A percentile compares a stretch with the other conserved stretches of the same genome.
Conservation (phyloP, 768 basidiomycete species). For the Lactifluus pinguis region DNA sequence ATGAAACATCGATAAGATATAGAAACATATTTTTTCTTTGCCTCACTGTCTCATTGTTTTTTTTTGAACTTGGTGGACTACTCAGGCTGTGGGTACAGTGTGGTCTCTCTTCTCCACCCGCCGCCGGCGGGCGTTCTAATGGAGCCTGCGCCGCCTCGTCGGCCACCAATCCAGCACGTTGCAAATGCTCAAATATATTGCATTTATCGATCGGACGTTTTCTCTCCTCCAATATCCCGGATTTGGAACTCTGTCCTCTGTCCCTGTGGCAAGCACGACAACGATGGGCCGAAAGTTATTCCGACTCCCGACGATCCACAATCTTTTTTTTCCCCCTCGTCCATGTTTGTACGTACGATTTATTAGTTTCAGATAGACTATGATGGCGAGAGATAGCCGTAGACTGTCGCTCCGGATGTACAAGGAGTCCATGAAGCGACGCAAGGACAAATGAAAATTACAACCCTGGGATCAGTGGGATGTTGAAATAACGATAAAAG, state of each 20-base stretch:
- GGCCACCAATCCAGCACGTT: slow-evolving; percentile 15
- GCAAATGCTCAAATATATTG: background rate
- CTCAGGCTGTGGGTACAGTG: too few relatives aligned
- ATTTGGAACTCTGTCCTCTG: background rate
- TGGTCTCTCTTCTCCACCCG: background rate
- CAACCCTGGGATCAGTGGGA: slow-evolving; percentile 17
- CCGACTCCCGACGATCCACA: too few relatives aligned
- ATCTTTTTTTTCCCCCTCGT: background rate
- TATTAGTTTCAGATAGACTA: background rate
- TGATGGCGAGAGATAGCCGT: slow-evolving; percentile 1
- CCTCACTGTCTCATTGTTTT: too few relatives aligned
- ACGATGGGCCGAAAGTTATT: background rate
- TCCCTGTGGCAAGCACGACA: background rate
- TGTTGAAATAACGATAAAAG: background rate
- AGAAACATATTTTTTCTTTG: too few relatives aligned
- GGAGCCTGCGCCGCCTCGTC: background rate
- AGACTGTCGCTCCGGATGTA: background rate
- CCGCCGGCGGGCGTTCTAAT: background rate
- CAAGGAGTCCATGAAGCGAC: background rate
- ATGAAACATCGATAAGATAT: too few relatives aligned
- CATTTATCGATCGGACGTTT: background rate
- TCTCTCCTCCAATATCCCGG: background rate
- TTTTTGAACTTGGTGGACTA: too few relatives aligned
- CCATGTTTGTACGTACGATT: slow-evolving; percentile 10
- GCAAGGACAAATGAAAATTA: slow-evolving; percentile 6